phyloP scores from a whole-genome alignment of 352 stramenopile species.

The Globisporangium emineosum region DNA sequence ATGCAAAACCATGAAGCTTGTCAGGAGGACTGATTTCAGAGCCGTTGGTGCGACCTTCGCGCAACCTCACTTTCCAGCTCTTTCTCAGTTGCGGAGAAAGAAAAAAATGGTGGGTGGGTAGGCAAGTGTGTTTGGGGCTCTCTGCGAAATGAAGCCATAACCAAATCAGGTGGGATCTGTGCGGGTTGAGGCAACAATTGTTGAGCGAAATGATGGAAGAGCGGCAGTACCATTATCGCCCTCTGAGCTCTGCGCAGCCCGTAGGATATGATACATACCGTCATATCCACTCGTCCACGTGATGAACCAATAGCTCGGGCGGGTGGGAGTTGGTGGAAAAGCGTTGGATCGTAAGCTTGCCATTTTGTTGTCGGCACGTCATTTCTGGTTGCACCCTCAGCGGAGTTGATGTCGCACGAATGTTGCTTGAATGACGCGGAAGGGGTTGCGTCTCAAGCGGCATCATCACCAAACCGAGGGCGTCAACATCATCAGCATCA shows the following conservation, averaged over 20 bases:
- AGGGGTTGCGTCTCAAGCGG: background rate
- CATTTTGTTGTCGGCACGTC: background rate
- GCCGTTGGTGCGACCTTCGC: slow-evolving; percentile 3
- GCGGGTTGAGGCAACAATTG: too few relatives aligned
- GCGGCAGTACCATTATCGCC: too few relatives aligned
- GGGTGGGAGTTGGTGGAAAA: background rate
- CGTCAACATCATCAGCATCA: background rate
- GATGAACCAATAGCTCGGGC: too few relatives aligned
- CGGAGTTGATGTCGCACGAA: background rate
- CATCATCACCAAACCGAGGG: background rate
- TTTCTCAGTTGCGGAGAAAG: slow-evolving; percentile 2
- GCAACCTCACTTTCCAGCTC: background rate
- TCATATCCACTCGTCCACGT: too few relatives aligned
- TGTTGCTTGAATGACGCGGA: background rate
- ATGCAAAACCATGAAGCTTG: background rate
- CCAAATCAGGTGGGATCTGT: too few relatives aligned
- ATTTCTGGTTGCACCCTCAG: background rate
- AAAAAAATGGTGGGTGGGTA: background rate
- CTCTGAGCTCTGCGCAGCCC: too few relatives aligned
- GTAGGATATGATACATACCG: too few relatives aligned
- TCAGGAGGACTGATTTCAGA: slow-evolving; percentile 6
- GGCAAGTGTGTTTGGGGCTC: too few relatives aligned
- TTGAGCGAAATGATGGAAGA: too few relatives aligned
- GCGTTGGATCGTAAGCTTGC: background rate
- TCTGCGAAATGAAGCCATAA: too few relatives aligned